Evolutionary conservation across 129 eudicot genomes (phyloP).

Genomic region (Helianthus tuberosus): DNA sequence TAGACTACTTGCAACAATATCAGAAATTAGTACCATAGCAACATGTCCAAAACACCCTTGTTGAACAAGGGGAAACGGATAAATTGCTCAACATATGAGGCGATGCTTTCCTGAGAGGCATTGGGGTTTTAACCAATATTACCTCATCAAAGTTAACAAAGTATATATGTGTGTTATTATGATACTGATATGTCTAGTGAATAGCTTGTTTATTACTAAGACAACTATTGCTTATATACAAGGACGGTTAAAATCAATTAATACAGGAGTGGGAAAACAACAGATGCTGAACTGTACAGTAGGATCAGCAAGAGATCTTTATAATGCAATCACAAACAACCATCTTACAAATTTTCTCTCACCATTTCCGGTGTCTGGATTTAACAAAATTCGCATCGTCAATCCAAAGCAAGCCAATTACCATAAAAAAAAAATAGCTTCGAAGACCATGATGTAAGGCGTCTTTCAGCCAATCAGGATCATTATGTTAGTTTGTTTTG

Average conservation of each 20-base stretch:
- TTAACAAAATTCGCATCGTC: background rate
- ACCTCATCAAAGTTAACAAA: constrained; percentile 5
- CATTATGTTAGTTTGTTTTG: background rate
- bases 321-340: constrained; percentile 9
- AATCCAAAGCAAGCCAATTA: background rate
- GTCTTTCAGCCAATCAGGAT: background rate
- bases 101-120: too few species aligned
- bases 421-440: too few species aligned
- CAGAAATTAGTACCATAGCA: constrained; percentile 7
- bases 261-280: background rate
- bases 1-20: constrained; percentile 8
- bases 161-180: constrained; percentile 6
- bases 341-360: background rate
- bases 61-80: background rate
- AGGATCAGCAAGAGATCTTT: background rate
- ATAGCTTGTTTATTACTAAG: background rate
- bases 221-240: constrained; percentile 3
- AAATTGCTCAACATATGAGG: background rate
- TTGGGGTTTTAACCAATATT: too few species aligned
- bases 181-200: background rate
- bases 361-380: background rate
- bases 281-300: background rate
- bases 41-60: constrained; percentile 8
- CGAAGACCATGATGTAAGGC: background rate
- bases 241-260: background rate